Conservation (phyloP, 345 rosid species). For the Lumnitzera littorea region DNA sequence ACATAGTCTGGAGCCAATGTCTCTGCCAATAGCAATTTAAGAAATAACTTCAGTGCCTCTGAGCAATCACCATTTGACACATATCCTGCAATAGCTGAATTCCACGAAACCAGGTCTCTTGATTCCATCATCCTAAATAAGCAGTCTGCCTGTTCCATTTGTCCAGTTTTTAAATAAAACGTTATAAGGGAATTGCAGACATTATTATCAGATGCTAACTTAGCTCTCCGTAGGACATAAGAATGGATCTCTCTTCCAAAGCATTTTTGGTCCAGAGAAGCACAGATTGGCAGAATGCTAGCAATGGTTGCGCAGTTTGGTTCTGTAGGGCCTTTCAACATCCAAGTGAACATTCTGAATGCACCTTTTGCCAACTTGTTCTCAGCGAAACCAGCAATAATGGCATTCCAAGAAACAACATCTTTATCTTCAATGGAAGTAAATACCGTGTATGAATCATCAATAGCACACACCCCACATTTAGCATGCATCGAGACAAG, state of each 20-base stretch:
- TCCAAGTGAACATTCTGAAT: conserved; percentile 46
- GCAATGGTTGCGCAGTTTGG: conserved; percentile 58
- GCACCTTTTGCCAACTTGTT: conserved; percentile 43
- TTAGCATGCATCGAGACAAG: conserved; percentile 77
- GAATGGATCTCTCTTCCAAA: conserved; percentile 63
- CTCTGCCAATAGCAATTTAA: conserved; percentile 29
- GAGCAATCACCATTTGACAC: conserved; percentile 53
- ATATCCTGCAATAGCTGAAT: conserved; percentile 66
- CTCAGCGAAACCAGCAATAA: conserved; percentile 82
- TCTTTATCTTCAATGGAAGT: conserved; percentile 51
- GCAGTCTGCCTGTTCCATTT: conserved; percentile 43
- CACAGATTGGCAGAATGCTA: conserved; percentile 55
- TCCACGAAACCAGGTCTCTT: conserved; percentile 87
- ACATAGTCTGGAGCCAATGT: conserved; percentile 45
- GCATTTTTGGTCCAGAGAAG: conserved; percentile 29
- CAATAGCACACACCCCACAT: conserved; percentile 31
- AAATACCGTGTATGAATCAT: conserved; percentile 54
- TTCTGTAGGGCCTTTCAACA: conserved; percentile 38
- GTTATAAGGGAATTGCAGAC: conserved; percentile 72
- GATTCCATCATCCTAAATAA: conserved; percentile 50
- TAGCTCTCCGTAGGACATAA: conserved; percentile 45
- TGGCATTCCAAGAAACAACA: conserved; percentile 83
- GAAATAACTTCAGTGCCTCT: conserved; percentile 52
- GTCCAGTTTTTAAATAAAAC: conserved; percentile 59
- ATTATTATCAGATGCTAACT: conserved; percentile 36